Base-by-base conservation (phyloP, 148 eudicot species). In the Tetragonia tetragonoides region DNA sequence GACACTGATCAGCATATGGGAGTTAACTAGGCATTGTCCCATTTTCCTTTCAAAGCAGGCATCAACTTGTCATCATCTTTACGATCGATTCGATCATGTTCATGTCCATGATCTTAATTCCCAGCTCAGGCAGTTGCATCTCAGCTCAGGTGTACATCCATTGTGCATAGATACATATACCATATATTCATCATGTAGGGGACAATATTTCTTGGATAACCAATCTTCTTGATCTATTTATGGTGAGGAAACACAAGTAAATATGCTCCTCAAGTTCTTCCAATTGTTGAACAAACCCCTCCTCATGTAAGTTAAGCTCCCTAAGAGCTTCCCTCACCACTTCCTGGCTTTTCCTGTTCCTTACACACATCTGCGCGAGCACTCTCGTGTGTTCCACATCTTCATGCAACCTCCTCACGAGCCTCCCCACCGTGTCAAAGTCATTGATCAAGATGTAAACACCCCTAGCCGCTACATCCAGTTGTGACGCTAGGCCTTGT, bases 181-280 rank as follows among this genome's bases (percentile, higher is more conserved):
- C 10, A 5, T 28, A 23, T 4, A 34, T 4, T 24, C 34, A 53
- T 12, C 49, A 47, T 41, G 49, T 65, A 68, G 84, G 66, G 20
- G 68, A 66, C 47, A 82, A 68, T 68, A 82, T 41, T 44, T 78
- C 47, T 78, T 82, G 70, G 56, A 88, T 66, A 54, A 92, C 87
- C 24, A 90, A 81, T 81, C 76, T 88, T 77, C 95, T 89, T 68
- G 98, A 89, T 73, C 90, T 87, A 78, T 89, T 95, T 71, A 95
- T 89, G 6, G 85, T 86, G 39, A 91, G 87, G 49, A 92, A 85
- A 81, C 97, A 89, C 84, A 95, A 78, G 81, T 88, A 89, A 17
- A 91, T 81, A 72, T 87, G 91, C 75, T 89, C 87, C 82, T 95
- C 95, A 68, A 95, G 91, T 82, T 92, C 98, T 42, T 92, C 86